Percentiles rank a stretch among this genome's conserved stretches.
These are phyloP conservation scores for Apophysomyces trapeziformis DNA, from an alignment of 371 early-diverging fungal genomes.

Conservation along the genomic window DNA sequence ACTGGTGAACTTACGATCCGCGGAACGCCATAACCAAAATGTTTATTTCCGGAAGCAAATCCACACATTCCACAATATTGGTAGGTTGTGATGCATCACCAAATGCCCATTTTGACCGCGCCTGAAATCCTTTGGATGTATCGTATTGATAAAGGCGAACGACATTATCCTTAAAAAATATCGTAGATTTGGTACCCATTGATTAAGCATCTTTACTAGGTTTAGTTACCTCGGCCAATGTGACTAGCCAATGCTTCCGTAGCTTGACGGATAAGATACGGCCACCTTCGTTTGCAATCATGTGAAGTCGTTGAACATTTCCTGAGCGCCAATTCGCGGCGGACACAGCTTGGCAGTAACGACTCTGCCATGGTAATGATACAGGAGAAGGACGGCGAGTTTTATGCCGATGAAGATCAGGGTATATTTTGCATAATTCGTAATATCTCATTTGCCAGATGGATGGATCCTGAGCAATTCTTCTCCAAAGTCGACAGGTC, in stretches of 20 bases:
- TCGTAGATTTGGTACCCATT: background rate
- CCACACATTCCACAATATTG: slow-evolving; percentile 46
- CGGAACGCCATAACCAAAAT: slow-evolving; percentile 50
- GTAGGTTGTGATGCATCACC: slow-evolving; percentile 28
- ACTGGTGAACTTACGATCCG: slow-evolving; percentile 46
- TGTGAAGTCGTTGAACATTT: slow-evolving; percentile 35
- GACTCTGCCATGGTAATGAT: slow-evolving; percentile 35
- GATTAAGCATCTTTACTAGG: background rate
- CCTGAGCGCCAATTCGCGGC: slow-evolving; percentile 52
- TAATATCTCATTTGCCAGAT: slow-evolving; percentile 39
- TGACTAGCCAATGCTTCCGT: slow-evolving; percentile 30
- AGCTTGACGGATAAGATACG: slow-evolving; percentile 46
- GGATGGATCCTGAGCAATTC: slow-evolving; percentile 38
- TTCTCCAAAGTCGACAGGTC: slow-evolving; percentile 47
- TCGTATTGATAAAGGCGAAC: slow-evolving; percentile 42
- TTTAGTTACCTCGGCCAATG: slow-evolving; percentile 41
- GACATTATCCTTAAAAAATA: slow-evolving; percentile 32
- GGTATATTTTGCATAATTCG: slow-evolving; percentile 29
- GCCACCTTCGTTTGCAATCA: slow-evolving; percentile 26
- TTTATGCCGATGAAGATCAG: slow-evolving; percentile 42
- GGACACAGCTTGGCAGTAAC: slow-evolving; percentile 46
- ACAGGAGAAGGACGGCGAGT: background rate
- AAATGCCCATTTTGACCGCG: slow-evolving; percentile 39
- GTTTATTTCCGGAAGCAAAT: slow-evolving; percentile 48
- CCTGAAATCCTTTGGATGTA: slow-evolving; percentile 23